Percentiles rank a stretch among this genome's conserved stretches.
Conservation (phyloP, 1,284 basidiomycete genomes). For the Ganoderma multipileum region DNA sequence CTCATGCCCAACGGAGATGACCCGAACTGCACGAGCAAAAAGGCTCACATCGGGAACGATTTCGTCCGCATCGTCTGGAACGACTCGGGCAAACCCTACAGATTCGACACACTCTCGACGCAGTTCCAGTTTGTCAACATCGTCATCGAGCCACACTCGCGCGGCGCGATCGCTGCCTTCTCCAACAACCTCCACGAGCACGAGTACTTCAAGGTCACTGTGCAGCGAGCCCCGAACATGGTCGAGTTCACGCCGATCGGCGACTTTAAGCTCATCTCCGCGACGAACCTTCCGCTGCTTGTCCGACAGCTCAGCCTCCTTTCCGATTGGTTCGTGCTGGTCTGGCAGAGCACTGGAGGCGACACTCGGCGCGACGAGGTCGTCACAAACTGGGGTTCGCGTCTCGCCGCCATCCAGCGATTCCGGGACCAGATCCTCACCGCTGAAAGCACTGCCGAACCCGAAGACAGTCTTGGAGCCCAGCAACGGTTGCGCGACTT, state of each 20-base stretch:
- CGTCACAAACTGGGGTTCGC: conserved; percentile 88
- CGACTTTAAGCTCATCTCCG: conserved; percentile 91
- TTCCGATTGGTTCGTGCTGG: conserved; percentile 87
- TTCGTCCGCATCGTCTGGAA: conserved; percentile 97
- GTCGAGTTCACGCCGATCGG: conserved; percentile 92
- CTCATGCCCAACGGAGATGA: conserved; percentile 89
- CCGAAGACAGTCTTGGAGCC: conserved; percentile 44
- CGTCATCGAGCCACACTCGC: conserved; percentile 93
- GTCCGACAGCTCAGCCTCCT: conserved; percentile 87
- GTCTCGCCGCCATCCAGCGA: conserved; percentile 81
- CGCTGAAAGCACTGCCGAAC: conserved; percentile 26
- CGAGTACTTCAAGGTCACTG: conserved; percentile 91
- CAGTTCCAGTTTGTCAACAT: conserved; percentile 99
- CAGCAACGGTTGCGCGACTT: conserved; percentile 50
- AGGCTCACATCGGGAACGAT: conserved; percentile 94
- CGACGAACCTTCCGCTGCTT: conserved; percentile 81
- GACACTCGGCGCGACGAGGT: conserved; percentile 79
- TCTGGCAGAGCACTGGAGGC: conserved; percentile 78
- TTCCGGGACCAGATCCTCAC: conserved; percentile 50
- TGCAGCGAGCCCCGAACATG: conserved; percentile 88
- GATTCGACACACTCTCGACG: conserved; percentile 90
- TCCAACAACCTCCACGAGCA: conserved; percentile 82
- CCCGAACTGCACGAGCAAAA: conserved; percentile 85
- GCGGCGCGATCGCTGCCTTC: conserved; percentile 82
- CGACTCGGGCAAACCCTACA: conserved; percentile 88